A percentile compares a stretch with the other conserved stretches of the same genome.
Evolutionary conservation across 2,329 filamentous ascomycete genomes (phyloP).

Genomic region (Fusarium duplospermum): DNA sequence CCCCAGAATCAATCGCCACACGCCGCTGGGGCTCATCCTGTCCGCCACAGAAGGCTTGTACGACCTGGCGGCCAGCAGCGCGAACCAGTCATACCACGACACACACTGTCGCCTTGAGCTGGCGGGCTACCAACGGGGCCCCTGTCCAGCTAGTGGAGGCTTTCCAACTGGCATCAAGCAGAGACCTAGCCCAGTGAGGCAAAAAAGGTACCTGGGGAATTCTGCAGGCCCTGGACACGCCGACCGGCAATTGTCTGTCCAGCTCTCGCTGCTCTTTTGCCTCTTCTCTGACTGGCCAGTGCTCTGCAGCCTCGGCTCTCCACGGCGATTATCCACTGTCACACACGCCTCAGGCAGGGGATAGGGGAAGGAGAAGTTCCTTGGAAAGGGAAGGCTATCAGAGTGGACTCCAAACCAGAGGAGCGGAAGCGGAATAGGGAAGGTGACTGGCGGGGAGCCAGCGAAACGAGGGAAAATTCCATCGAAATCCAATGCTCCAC

Average conservation of each 20-base stretch:
- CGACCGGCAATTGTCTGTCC: slow-evolving; percentile 2
- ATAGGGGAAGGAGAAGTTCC: slow-evolving; percentile 3
- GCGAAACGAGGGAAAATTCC: slow-evolving; percentile 14
- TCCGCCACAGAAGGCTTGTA: not conserved
- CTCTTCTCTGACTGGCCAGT: slow-evolving; percentile 2
- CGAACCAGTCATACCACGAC: slow-evolving; percentile 1
- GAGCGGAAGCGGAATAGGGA: slow-evolving; percentile 2
- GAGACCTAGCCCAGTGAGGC: slow-evolving; percentile 7
- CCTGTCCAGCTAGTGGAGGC: not conserved
- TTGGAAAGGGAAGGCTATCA: not conserved
- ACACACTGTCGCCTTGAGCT: not conserved
- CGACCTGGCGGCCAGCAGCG: not conserved
- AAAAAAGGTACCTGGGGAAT: slow-evolving; percentile 1
- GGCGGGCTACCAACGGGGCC: not conserved
- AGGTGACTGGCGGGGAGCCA: not conserved
- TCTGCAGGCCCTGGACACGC: not conserved
- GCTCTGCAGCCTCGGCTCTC: not conserved
- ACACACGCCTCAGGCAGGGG: not conserved
- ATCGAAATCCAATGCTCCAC: slow-evolving; percentile 8
- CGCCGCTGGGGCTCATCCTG: not conserved
- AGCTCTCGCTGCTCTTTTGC: not conserved
- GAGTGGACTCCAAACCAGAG: not conserved
- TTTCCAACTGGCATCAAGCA: slow-evolving; percentile 2
- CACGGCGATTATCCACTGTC: not conserved
- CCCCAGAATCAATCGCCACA: not conserved